Evolutionary conservation across 805 yeast species (phyloP).

Genomic region (Grigorovia humatica): DNA sequence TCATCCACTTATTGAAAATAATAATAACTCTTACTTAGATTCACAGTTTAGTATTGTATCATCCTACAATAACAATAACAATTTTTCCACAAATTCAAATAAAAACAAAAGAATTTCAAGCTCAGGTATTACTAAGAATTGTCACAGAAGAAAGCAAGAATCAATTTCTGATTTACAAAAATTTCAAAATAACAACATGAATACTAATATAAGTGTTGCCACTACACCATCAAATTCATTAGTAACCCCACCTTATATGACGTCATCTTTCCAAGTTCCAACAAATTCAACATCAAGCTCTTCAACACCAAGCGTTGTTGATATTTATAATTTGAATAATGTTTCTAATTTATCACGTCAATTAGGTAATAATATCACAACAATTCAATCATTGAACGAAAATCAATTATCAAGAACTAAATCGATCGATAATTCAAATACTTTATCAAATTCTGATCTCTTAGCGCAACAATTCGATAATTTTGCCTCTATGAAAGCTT

Average conservation of each 20-base stretch:
- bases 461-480: neutral
- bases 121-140: conserved; percentile 5
- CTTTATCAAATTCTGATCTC: neutral
- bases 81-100: neutral
- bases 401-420: neutral
- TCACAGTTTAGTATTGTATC: conserved; percentile 7
- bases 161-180: conserved; percentile 21
- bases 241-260: conserved; percentile 8
- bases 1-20: conserved; percentile 1
- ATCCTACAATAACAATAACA: neutral
- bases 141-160: conserved; percentile 25
- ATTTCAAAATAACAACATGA: neutral
- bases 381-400: neutral
- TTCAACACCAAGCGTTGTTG: conserved; percentile 7
- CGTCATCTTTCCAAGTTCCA: conserved; percentile 2
- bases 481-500: neutral
- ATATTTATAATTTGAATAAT: neutral
- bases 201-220: conserved; percentile 2
- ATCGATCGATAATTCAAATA: neutral
- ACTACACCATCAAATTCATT: conserved; percentile 5
- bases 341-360: neutral
- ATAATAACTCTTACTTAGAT: conserved; percentile 18
- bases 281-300: conserved; percentile 4
- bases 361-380: neutral
- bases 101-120: neutral